phyloP scores from a whole-genome alignment of 345 rosid genomes.

The Cochlearia excelsa region DNA sequence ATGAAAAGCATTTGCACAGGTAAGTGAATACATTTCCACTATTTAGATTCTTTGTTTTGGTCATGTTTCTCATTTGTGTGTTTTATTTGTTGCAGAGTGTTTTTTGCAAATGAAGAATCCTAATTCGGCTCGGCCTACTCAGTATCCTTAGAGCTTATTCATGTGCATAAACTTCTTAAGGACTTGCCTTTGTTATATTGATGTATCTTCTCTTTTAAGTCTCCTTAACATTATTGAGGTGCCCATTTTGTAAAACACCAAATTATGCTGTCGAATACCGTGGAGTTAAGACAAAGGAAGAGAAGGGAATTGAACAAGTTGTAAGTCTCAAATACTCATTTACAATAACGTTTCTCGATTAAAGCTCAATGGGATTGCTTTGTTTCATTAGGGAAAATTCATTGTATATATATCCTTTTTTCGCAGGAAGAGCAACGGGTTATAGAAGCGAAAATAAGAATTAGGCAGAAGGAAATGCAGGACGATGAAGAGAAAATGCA shows the following conservation, averaged over 20 bases:
- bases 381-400: neutral
- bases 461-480: conserved; percentile 78
- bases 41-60: neutral
- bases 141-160: conserved; percentile 70
- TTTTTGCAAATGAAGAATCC: conserved; percentile 99
- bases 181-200: neutral
- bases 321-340: conserved; percentile 46
- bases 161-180: neutral
- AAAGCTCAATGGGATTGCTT: neutral
- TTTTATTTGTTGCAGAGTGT: conserved; percentile 63
- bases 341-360: conserved; percentile 10
- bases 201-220: conserved; percentile 19
- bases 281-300: conserved; percentile 92
- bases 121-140: conserved; percentile 83
- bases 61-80: conserved; percentile 19
- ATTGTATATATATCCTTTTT: neutral
- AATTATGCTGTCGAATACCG: conserved; percentile 96
- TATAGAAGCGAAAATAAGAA: conserved; percentile 92
- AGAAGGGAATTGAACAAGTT: conserved; percentile 91
- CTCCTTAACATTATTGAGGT: conserved; percentile 64
- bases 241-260: conserved; percentile 95
- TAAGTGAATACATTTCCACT: conserved; percentile 15
- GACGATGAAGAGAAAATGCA: conserved; percentile 87
- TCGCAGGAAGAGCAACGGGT: conserved; percentile 93
- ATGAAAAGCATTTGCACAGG: conserved; percentile 97